Percentiles rank a stretch among this genome's conserved stretches.
These are phyloP conservation scores for Sordariomycetes sp. DNA, from an alignment of 2,329 filamentous ascomycete genomes.

Conservation along the genomic window DNA sequence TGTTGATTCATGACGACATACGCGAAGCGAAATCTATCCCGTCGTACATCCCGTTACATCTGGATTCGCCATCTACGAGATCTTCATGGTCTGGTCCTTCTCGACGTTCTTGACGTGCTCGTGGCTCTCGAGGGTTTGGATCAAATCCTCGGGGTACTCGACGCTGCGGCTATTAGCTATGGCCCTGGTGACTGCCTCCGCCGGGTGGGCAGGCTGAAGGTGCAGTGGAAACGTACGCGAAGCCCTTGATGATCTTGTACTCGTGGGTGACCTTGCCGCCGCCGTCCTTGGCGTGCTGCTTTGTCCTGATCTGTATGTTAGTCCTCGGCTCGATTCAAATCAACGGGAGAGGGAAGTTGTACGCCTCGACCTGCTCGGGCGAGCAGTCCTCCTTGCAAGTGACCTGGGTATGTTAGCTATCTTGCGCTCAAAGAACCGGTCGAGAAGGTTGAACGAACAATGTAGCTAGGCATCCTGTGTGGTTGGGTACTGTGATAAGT, in stretches of 20 bases:
- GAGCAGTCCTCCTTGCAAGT: conserved; percentile 67
- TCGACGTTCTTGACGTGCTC: conserved; percentile 70
- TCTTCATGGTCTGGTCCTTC: conserved; percentile 59
- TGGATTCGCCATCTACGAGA: conserved; percentile 47
- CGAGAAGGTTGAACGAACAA: conserved; percentile 27
- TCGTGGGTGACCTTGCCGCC: conserved; percentile 80
- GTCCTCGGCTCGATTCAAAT: neutral
- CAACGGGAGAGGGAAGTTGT: conserved; percentile 15
- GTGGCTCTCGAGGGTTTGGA: conserved; percentile 57
- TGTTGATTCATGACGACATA: too few relatives aligned
- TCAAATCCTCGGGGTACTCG: conserved; percentile 56
- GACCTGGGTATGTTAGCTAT: conserved; percentile 44
- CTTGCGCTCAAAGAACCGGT: neutral
- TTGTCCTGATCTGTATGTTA: conserved; percentile 45
- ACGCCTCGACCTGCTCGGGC: conserved; percentile 59
- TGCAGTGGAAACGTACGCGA: conserved; percentile 59
- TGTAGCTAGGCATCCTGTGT: conserved; percentile 45
- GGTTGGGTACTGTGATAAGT: conserved; percentile 2
- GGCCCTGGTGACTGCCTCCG: neutral
- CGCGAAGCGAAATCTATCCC: neutral
- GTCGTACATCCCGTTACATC: too few relatives aligned
- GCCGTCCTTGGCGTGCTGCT: conserved; percentile 63
- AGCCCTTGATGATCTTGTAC: conserved; percentile 83
- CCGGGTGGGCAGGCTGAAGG: neutral
- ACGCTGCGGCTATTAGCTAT: conserved; percentile 43